Conservation (phyloP, 371 early-diverging fungal genomes). For the Mortierella sp. region DNA sequence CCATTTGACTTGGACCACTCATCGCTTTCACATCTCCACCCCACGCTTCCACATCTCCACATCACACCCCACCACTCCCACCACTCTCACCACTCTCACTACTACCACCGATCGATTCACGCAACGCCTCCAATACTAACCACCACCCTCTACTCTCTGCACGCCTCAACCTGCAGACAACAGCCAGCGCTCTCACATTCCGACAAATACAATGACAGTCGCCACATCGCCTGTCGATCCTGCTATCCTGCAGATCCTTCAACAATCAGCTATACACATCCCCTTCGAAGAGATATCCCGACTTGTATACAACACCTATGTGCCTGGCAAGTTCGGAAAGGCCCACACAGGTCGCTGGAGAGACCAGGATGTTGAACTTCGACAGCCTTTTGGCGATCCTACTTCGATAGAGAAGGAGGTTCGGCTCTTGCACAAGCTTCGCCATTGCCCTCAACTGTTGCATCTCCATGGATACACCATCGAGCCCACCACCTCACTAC, state of each 20-base stretch:
- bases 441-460: slow-evolving; percentile 30
- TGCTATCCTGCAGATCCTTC: slow-evolving; percentile 23
- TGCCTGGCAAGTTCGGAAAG: slow-evolving; percentile 35
- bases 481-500: slow-evolving; percentile 23
- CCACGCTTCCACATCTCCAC: too few relatives aligned
- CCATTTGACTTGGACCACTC: too few relatives aligned
- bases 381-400: slow-evolving; percentile 32
- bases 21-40: too few relatives aligned
- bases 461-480: slow-evolving; percentile 45
- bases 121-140: too few relatives aligned
- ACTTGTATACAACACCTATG: slow-evolving; percentile 25
- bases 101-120: too few relatives aligned
- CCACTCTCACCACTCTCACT: too few relatives aligned
- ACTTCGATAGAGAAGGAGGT: slow-evolving; percentile 32
- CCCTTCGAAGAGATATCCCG: slow-evolving; percentile 38
- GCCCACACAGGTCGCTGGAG: slow-evolving; percentile 41
- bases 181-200: too few relatives aligned
- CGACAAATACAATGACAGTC: slow-evolving; percentile 25
- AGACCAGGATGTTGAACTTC: slow-evolving; percentile 38
- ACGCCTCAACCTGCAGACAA: too few relatives aligned
- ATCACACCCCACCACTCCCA: too few relatives aligned
- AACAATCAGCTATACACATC: slow-evolving; percentile 27
- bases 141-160: too few relatives aligned
- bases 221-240: slow-evolving; percentile 32
- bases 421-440: slow-evolving; percentile 25